These are phyloP conservation scores for Lindgomyces ingoldianus DNA, from an alignment of 495 filamentous ascomycete genomes.

Conservation along the genomic window DNA sequence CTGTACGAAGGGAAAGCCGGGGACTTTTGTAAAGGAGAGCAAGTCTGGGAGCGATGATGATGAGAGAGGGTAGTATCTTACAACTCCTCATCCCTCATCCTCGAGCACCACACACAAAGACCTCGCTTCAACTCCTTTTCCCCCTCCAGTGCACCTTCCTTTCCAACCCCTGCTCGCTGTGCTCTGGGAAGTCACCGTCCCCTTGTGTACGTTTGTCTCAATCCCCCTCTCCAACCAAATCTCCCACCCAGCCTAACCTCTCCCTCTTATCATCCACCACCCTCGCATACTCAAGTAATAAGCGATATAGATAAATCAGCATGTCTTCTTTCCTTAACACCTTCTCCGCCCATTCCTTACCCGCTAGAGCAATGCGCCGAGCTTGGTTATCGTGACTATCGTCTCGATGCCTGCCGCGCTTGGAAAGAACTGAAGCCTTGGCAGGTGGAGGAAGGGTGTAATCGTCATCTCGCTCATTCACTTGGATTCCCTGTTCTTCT, in stretches of 20 bases:
- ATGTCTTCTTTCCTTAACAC: constrained; percentile 40
- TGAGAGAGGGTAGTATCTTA: too few relatives aligned
- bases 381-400: constrained; percentile 26
- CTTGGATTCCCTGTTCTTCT: too few relatives aligned
- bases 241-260: constrained; percentile 32
- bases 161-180: too few relatives aligned
- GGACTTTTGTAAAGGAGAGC: too few relatives aligned
- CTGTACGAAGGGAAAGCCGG: too few relatives aligned
- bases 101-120: too few relatives aligned
- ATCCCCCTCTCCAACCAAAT: constrained; percentile 11
- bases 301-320: constrained; percentile 35
- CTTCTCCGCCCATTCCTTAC: constrained; percentile 30
- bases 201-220: background rate
- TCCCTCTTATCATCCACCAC: constrained; percentile 30
- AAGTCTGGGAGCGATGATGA: too few relatives aligned
- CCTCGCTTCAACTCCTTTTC: background rate
- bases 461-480: too few relatives aligned
- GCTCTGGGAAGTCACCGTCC: too few relatives aligned
- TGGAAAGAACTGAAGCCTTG: constrained; percentile 5
- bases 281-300: constrained; percentile 38
- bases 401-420: background rate
- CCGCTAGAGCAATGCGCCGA: constrained; percentile 25
- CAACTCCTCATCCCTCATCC: too few relatives aligned
- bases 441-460: too few relatives aligned
- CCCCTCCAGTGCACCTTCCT: too few relatives aligned